Evolutionary conservation across 345 rosid genomes (phyloP), one percentile per base, ranked within the genome.

Genomic region (Sonneratia alba): DNA sequence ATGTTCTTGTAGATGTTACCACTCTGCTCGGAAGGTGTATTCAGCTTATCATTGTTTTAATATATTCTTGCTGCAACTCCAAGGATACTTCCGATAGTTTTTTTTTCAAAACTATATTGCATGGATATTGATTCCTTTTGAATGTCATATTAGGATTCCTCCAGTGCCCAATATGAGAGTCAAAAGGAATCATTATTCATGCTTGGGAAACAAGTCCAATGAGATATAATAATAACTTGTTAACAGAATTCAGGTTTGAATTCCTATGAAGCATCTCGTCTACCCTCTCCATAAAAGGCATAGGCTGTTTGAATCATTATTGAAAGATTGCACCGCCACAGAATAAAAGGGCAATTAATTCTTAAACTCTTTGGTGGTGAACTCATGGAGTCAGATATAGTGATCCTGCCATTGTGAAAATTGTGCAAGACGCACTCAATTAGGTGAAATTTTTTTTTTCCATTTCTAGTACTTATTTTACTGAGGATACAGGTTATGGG

Each of bases 401-500:
- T 12, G 15, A 19, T 53, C 22, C 24, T 18, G 6, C 45, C 59
- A 53, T 21, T 3, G 22, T 18, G 7, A 53, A 53, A 53, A 16
- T 18, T 53, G 15, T 53, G 59, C 6, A 4, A 18, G 22, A 21
- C 4, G 22, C 59, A 53, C 59, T 53, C n/a, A 18, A 53, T 53
- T 53, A 53, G 1, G 22, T 53, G 8, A 18, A 53, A 18, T 3
- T 1, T 5, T 53, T 22, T 22, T 57, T 9, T 27, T 12, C 34
- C 27, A 63, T 56, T 62, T 36, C 16, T 32, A 21, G 40, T 16
- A 1, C 32, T 7, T 19, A 0, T 66, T 65, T 67, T 27, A 36
- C 45, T 42, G 61, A 42, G 73, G 72, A 48, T 47, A 45, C 75
- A 94, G 98, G 84, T 83, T 94, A 75, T 94, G 97, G 97, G 98